Evolutionary conservation across 768 basidiomycete species (phyloP).

Genomic region (Basidioascus undulatus): DNA sequence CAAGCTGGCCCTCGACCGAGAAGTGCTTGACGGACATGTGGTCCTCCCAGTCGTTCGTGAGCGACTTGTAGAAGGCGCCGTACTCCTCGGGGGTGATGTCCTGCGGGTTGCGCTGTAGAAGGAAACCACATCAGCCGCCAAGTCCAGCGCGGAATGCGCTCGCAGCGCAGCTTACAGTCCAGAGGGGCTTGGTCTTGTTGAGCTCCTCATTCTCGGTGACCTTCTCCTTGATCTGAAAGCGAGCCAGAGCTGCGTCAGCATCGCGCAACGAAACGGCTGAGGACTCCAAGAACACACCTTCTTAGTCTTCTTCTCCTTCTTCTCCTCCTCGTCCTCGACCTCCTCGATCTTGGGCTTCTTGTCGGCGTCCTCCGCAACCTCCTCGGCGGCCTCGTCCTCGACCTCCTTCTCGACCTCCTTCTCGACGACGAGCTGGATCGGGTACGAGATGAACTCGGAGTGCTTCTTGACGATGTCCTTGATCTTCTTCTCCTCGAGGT

Average conservation of each 20-base stretch:
- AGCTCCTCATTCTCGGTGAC: constrained; percentile 83
- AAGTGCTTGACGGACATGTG: constrained; percentile 99
- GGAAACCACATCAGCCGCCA: constrained; percentile 1
- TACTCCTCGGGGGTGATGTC: constrained; percentile 91
- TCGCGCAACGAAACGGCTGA: no score
- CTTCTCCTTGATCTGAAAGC: constrained; percentile 83
- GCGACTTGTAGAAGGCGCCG: constrained; percentile 90
- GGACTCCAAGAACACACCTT: constrained; percentile 23
- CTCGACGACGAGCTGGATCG: constrained; percentile 90
- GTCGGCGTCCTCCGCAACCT: constrained; percentile 55
- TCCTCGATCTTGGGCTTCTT: constrained; percentile 28
- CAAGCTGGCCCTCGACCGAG: constrained; percentile 98
- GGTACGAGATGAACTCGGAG: constrained; percentile 99
- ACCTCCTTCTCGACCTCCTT: constrained; percentile 98
- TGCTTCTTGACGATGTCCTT: constrained; percentile 99
- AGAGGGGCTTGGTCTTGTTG: constrained; percentile 99
- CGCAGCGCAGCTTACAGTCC: constrained; percentile 36
- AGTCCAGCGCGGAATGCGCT: neutral
- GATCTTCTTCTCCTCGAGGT: constrained; percentile 97
- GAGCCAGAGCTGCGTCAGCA: neutral
- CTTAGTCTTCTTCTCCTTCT: constrained; percentile 51
- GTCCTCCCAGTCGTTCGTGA: constrained; percentile 99
- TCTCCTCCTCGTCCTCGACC: constrained; percentile 39
- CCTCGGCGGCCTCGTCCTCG: constrained; percentile 29
- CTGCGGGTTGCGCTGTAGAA: constrained; percentile 69